These are phyloP conservation scores for Myochromella boudieri DNA, from an alignment of 768 basidiomycete genomes.

Conservation along the genomic window DNA sequence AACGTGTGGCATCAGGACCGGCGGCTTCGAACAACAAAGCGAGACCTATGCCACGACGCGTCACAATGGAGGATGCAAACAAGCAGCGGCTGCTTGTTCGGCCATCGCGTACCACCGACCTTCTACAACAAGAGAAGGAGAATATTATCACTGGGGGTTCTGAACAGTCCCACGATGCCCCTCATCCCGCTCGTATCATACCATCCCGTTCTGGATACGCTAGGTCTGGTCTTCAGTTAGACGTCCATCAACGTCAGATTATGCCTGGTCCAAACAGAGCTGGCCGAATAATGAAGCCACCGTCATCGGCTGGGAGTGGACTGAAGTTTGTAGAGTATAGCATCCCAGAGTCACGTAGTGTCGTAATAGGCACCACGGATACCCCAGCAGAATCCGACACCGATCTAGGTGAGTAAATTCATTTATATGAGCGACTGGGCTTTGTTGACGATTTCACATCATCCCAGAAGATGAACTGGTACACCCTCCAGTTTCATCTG, in stretches of 20 bases:
- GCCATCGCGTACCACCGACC: conserved; percentile 20
- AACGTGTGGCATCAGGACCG: conserved; percentile 67
- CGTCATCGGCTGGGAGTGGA: conserved; percentile 21
- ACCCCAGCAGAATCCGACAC: conserved; percentile 30
- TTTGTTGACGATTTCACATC: neutral
- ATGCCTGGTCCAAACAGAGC: conserved; percentile 45
- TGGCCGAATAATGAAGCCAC: conserved; percentile 47
- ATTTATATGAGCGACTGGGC: neutral
- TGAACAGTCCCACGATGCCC: conserved; percentile 32
- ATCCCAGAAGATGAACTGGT: conserved; percentile 20
- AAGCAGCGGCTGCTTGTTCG: conserved; percentile 17
- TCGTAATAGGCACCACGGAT: conserved; percentile 28
- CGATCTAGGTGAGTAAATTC: conserved; percentile 33
- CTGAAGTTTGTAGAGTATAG: conserved; percentile 12
- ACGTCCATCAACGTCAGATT: conserved; percentile 38
- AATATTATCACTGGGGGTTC: conserved; percentile 38
- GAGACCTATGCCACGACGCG: conserved; percentile 37
- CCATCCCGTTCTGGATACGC: conserved; percentile 17
- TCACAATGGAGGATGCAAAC: conserved; percentile 39
- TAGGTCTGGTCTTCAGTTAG: conserved; percentile 24
- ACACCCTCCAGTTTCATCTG: conserved; percentile 9
- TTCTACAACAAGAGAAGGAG: conserved; percentile 48
- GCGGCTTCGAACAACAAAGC: conserved; percentile 35
- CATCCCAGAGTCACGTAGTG: conserved; percentile 33
- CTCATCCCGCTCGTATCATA: conserved; percentile 21